Evolutionary conservation across 805 yeast species (phyloP), one percentile per base, ranked within the genome.

Genomic region (Cyberlindnera subsufficiens): DNA sequence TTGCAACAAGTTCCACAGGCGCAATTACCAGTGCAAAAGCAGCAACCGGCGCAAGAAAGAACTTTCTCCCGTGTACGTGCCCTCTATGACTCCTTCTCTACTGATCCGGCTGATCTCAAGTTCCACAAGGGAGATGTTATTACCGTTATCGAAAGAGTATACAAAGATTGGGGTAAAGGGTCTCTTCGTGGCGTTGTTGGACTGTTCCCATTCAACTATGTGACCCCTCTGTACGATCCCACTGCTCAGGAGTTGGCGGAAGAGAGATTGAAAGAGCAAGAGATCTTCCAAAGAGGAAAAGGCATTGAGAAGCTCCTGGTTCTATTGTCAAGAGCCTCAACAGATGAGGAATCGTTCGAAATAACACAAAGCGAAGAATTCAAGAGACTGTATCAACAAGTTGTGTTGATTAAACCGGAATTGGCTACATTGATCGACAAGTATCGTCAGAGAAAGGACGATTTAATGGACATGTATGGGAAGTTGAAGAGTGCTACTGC

Each of bases 141-240:
- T 38, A 82, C 83, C 1, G 96, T 93, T 1, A 70, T 90, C 30
- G 98, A 90, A 54, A 74, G 83, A 14, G 95, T 86, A 6, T 90
- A 89, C 60, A 74, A 86, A 48, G 98, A 91, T 58, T 91, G 99
- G 99, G 86, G 96, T 83, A 75, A 87, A 51, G 99, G 99, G 14
- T 77, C 91, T 6, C 65, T 91, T 40, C 72, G 76, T 42, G 96
- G 96, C 1, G 74, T 73, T 42, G 71, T 80, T 39, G 99, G 99
- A 16, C 82, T 93, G 13, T 89, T 91, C 63, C 99, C 99, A 0
- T 74, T 86, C 45, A 91, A 91, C 60, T 91, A 93, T 58, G 98
- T 93, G 1, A 75, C 86, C 0, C 89, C 89, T 2, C 66, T 89
- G 5, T 75, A 80, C 1, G 83, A 80, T 37, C 81, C 83, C 30